Evolutionary conservation across 306 rosid species (phyloP), one percentile per base, ranked within the genome.

Genomic region (Hippophae gyantsensis): DNA sequence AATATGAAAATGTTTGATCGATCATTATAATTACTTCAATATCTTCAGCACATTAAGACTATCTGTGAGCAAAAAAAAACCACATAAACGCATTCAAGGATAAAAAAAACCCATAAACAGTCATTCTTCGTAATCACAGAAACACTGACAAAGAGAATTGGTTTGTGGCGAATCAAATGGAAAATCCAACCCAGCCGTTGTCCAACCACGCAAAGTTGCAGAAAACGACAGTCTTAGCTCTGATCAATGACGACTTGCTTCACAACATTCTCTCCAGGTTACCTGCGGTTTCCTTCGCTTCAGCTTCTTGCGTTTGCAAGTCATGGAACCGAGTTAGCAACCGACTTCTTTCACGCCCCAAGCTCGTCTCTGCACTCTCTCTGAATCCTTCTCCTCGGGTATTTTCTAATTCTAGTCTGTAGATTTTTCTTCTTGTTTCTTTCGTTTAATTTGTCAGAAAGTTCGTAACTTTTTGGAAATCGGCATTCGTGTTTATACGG

Each of bases 361-460:
- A 86, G 67, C 75, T 83, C 73, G 64, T 86, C 40, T 76, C 88
- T 7, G 90, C 88, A 11, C 82, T 86, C 66, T 83, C 95, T 53
- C 84, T 86, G 71, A 70, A 83, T 14, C 84, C 84, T 64, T 79
- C 82, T 6, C 64, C 67, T 7, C 43, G 8, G 40, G 95, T 86
- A 55, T 8, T 7, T 6, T 12, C n/a, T 55, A 27, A 10, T 8
- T 53, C 27, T 18, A 0, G 13, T 2, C 64, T 43, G 9, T 45
- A 18, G 8, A 18, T 42, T 7, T 32, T 11, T 14, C 7, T 23
- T 52, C 32, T 2, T 14, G 7, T 14, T 13, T 9, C 14, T 26
- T 49, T 3, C 42, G 67, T 49, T 62, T 63, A 23, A 42, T 63
- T 63, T 10, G 42, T 13, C 50, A 25, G 58, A 51, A 52, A 52